Conservation (phyloP, 2,329 filamentous ascomycete genomes). For the Verticillium nonalfalfae region DNA sequence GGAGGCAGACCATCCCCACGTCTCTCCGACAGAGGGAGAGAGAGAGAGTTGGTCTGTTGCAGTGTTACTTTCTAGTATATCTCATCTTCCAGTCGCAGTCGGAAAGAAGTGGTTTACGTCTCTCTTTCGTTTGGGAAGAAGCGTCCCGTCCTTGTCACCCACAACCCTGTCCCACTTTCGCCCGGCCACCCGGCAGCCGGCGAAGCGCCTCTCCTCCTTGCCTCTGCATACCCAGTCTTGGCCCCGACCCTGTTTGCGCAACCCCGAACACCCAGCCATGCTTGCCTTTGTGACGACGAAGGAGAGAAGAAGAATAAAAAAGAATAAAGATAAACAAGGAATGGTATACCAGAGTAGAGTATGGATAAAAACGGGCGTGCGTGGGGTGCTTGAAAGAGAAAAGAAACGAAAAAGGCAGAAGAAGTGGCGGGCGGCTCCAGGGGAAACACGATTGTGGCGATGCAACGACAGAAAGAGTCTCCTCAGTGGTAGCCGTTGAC, state of each 20-base stretch:
- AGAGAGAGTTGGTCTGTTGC: no score
- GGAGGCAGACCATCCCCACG: background rate
- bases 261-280: background rate
- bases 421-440: background rate
- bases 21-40: no score
- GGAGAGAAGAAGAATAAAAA: background rate
- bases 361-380: background rate
- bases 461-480: background rate
- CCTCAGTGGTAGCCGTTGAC: slow-evolving; percentile 24
- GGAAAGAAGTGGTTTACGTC: no score
- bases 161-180: background rate
- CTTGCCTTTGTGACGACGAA: background rate
- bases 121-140: background rate
- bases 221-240: background rate
- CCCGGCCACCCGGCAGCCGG: background rate
- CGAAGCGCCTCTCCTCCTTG: background rate
- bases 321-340: background rate
- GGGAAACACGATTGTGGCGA: background rate
- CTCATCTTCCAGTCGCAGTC: background rate
- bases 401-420: background rate
- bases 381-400: background rate
- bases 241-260: background rate
- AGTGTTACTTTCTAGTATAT: background rate
- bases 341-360: background rate
- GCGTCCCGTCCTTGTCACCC: background rate